A percentile compares a stretch with the other conserved stretches of the same genome.
Conservation (phyloP, 2,329 filamentous ascomycete species). For the Diplodia sapinea region DNA sequence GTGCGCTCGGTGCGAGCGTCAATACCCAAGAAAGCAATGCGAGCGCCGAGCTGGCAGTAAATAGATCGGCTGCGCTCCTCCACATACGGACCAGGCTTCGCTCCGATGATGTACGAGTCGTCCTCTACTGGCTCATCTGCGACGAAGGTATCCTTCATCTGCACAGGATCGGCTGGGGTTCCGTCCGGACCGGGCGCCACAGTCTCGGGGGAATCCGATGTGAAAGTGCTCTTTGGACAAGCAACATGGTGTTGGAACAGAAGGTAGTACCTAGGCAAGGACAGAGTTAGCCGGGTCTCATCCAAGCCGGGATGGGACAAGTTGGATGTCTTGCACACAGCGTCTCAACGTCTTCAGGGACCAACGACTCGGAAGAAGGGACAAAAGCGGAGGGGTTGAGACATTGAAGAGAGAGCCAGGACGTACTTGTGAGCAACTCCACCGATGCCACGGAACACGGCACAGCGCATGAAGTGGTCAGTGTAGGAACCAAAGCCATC, state of each 20-base stretch:
- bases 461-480: constrained; percentile 69
- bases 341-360: background rate
- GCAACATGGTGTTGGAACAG: constrained; percentile 78
- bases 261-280: constrained; percentile 62
- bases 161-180: constrained; percentile 67
- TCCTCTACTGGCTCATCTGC: constrained; percentile 64
- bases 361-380: background rate
- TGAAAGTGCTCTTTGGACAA: constrained; percentile 84
- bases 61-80: constrained; percentile 66
- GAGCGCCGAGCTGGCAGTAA: constrained; percentile 67
- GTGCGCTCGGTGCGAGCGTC: constrained; percentile 76
- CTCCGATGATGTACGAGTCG: constrained; percentile 77
- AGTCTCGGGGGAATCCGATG: constrained; percentile 70
- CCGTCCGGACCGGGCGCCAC: constrained; percentile 56
- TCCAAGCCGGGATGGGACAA: background rate
- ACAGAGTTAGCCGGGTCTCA: background rate
- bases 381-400: background rate
- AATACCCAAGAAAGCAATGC: constrained; percentile 68
- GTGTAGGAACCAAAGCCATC: constrained; percentile 71
- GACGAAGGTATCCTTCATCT: constrained; percentile 77
- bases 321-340: background rate
- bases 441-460: constrained; percentile 69
- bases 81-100: constrained; percentile 71
- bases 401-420: background rate
- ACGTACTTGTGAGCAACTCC: constrained; percentile 57